Conservation (phyloP, 768 basidiomycete species). For the Panaeolus papilionaceus region DNA sequence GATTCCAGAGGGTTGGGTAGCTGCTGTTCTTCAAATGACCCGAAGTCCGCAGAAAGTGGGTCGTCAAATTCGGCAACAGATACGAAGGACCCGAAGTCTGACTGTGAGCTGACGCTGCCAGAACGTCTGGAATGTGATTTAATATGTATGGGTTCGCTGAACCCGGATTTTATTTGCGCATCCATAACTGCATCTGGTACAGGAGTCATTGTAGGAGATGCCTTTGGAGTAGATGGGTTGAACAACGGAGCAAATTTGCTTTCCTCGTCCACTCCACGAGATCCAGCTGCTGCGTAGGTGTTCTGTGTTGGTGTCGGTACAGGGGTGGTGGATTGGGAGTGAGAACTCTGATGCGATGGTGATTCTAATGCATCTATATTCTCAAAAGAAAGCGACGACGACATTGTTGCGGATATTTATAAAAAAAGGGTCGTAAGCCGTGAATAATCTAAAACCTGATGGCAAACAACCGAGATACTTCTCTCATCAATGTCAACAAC, state of each 20-base stretch:
- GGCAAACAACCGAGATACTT: not conserved
- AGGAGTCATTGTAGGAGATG: constrained; percentile 35
- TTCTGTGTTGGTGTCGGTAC: constrained; percentile 13
- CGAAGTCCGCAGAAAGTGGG: constrained; percentile 42
- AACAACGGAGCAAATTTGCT: constrained; percentile 50
- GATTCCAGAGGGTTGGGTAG: not conserved
- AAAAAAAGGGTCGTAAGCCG: not conserved
- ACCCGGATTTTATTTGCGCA: not conserved
- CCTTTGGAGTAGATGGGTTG: constrained; percentile 44
- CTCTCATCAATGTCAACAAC: not conserved
- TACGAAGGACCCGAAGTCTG: constrained; percentile 69
- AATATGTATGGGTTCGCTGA: constrained; percentile 20
- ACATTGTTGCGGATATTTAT: constrained; percentile 10
- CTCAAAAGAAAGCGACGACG: constrained; percentile 10
- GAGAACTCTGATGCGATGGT: constrained; percentile 12
- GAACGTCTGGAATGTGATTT: constrained; percentile 20
- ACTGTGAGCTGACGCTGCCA: constrained; percentile 40
- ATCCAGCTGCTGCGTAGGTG: not conserved
- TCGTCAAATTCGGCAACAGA: constrained; percentile 60
- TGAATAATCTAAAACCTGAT: constrained; percentile 10
- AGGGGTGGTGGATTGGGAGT: constrained; percentile 5
- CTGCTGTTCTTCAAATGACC: constrained; percentile 6
- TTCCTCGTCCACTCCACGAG: constrained; percentile 17
- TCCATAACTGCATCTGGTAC: constrained; percentile 3
- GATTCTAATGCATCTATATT: constrained; percentile 9